These are phyloP conservation scores for Septoria linicola DNA, from an alignment of 2,329 filamentous ascomycete species.

Conservation along the genomic window DNA sequence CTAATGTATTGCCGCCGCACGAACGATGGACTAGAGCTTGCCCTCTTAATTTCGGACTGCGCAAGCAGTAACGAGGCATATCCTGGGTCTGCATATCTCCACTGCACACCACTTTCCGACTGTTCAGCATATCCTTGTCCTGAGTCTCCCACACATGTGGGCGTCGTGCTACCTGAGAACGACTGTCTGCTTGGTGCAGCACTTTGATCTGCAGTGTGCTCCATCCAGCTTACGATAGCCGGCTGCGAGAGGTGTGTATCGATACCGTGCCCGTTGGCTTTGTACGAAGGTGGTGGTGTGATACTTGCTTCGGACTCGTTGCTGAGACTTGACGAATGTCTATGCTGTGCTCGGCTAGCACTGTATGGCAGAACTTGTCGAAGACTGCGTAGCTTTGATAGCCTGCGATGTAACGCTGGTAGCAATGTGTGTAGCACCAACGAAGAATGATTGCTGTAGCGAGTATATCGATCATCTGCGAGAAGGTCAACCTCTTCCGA, in stretches of 20 bases:
- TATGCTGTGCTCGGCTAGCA: constrained; percentile 7
- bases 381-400: constrained; percentile 51
- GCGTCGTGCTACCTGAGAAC: constrained; percentile 24
- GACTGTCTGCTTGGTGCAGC: constrained; percentile 24
- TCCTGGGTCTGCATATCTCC: constrained; percentile 55
- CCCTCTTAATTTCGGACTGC: constrained; percentile 45
- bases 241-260: constrained; percentile 18
- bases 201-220: constrained; percentile 8
- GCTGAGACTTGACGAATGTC: constrained; percentile 8
- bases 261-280: constrained; percentile 10
- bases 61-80: constrained; percentile 50
- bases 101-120: constrained; percentile 43
- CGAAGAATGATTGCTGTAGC: constrained; percentile 22
- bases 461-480: constrained; percentile 1
- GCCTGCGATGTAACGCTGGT: constrained; percentile 53
- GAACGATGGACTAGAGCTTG: constrained; percentile 47
- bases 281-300: constrained; percentile 42
- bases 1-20: constrained; percentile 65
- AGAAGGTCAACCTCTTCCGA: constrained; percentile 1
- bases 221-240: constrained; percentile 15
- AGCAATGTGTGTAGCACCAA: constrained; percentile 57
- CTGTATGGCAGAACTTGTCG: constrained; percentile 33
- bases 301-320: constrained; percentile 25
- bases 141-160: constrained; percentile 10
- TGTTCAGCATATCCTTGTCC: constrained; percentile 9